Evolutionary conservation across 1,284 basidiomycete genomes (phyloP), one percentile per base, ranked within the genome.

Genomic region (Rhodotorula sp.): DNA sequence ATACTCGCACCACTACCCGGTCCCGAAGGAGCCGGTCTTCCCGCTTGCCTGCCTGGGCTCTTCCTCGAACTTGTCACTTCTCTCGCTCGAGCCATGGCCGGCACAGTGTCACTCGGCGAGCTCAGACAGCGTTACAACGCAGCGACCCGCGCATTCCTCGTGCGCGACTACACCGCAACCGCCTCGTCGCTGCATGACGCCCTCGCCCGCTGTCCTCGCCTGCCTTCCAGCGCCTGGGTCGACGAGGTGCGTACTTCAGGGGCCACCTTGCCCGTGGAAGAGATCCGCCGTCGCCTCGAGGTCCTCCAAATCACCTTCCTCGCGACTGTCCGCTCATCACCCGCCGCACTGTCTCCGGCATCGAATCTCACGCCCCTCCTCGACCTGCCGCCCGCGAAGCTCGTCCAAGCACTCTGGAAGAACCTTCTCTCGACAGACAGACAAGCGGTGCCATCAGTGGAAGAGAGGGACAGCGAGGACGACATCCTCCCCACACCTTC

Each of bases 261-360:
- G 1, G 28, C 20, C 2, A 46, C 34, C 6, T 11, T 57, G 6
- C 47, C 58, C 3, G 13, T 52, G 28, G 44, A 53, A 2, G 52
- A 52, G 15, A 65, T 69, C 34, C 47, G 44, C n/a, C 56, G 73
- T 4, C 50, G 56, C n/a, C 62, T 73, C 55, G 67, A 62, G 26
- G 62, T 71, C 62, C 65, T 75, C 34, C 34, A 59, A 13, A 59
- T 70, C 37, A 75, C 73, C 31, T 67, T 72, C 57, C 64, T 75
- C 58, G 73, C 73, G 26, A 75, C 73, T 15, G 57, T 70, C 44
- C 66, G 57, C 55, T 51, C 64, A 16, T 57, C 52, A 11, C 62
- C 61, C 20, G 52, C 64, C 20, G 34, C 56, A 13, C 31, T 59
- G n/a, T n/a, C 54, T 10, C 28, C 31, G 1, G 16, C 44, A 8